Evolutionary conservation across 768 basidiomycete species (phyloP), one percentile per base, ranked within the genome.

Genomic region (Chiua virens): DNA sequence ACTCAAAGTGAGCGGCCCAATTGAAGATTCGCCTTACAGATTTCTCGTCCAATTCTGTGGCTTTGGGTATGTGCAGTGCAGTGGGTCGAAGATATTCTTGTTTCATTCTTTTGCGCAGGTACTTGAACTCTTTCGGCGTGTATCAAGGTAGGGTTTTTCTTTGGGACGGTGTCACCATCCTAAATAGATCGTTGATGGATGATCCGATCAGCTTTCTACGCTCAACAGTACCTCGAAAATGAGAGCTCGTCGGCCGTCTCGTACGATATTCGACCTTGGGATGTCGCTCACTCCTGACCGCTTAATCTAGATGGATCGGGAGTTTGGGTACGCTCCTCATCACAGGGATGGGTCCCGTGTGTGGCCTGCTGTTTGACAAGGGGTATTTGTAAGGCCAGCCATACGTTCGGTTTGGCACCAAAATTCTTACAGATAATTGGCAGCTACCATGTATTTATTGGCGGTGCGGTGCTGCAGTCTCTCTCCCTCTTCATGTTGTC

Each of bases 401-500:
- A 14, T 6, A 23, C 9, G 7, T 28, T 27, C 9, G 28, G 20
- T 30, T 30, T 5, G 28, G 28, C 28, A 10, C 28, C 7, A 30
- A 30, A 3, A 32, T 37, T 35, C 41, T 51, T n/a, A 50, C 38
- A 5, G 3, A 6, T 14, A 34, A n/a, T 21, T 3, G 15, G 8
- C 30, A 62, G 61, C 32, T 14, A 62, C 15, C 52, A 52, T 10
- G 50, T 62, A 3, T 53, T 46, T 27, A 61, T 69, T 30, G 39
- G 47, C 10, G 70, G 67, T 10, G 57, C 66, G n/a, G 14, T 65
- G 13, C 50, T 68, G 5, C 56, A 65, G 36, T 57, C 63, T n/a
- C 45, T 71, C 8, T 60, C 69, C 1, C 43, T 71, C 20, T 76
- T 76, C 50, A 71, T 74, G 70, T 45, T 75, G 7, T 75, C 74